Conservation (phyloP, 2,329 filamentous ascomycete genomes). For the Calonectria hawksworthii region DNA sequence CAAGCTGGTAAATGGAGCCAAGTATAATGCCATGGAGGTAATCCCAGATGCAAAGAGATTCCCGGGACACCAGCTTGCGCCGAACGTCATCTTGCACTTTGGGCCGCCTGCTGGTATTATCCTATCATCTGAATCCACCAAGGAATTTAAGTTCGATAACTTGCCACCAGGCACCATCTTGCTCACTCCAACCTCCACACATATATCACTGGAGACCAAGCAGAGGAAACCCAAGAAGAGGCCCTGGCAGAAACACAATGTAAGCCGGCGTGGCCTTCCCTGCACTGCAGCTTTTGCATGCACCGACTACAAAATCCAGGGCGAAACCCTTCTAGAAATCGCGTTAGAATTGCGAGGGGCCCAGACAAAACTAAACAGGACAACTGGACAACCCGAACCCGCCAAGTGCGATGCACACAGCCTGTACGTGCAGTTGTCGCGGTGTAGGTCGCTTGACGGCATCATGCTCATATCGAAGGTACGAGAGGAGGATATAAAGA, state of each 20-base stretch:
- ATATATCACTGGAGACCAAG: neutral
- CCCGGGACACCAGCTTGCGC: neutral
- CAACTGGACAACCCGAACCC: neutral
- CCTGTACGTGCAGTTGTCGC: slow-evolving; percentile 2
- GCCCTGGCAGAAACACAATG: slow-evolving; percentile 10
- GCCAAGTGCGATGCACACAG: neutral
- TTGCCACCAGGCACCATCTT: neutral
- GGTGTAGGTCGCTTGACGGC: neutral
- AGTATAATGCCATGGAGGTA: neutral
- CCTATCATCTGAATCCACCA: neutral
- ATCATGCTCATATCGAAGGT: neutral
- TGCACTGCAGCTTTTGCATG: slow-evolving; percentile 1
- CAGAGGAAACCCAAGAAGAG: neutral
- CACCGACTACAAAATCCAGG: slow-evolving; percentile 21
- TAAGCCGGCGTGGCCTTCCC: neutral
- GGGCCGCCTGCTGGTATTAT: neutral
- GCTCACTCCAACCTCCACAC: neutral
- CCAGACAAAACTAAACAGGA: neutral
- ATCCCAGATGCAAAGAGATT: neutral
- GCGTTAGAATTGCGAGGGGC: slow-evolving; percentile 5
- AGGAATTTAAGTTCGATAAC: neutral
- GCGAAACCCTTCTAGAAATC: neutral
- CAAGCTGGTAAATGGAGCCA: neutral
- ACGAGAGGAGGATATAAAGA: neutral
- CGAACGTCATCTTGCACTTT: neutral